Evolutionary conservation across 495 filamentous ascomycete genomes (phyloP).

Genomic region (Aspergillus avenaceus): DNA sequence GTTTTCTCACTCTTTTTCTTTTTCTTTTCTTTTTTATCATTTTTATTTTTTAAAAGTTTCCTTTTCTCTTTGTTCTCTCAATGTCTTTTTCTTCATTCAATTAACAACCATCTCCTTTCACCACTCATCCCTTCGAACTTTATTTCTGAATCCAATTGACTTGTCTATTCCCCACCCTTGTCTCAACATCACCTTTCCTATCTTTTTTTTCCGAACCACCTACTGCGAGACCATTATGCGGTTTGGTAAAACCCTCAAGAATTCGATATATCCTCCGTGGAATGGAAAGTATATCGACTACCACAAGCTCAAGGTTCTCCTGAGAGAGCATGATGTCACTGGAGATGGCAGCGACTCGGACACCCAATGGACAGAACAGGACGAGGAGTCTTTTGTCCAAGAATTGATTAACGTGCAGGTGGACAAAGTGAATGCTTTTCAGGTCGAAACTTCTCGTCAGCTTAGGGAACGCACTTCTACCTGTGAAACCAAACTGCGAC

Average conservation of each 20-base stretch:
- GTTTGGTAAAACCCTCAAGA: conserved; percentile 82
- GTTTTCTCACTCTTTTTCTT: not conserved
- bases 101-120: not conserved
- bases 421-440: conserved; percentile 92
- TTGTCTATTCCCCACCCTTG: not conserved
- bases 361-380: conserved; percentile 83
- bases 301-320: conserved; percentile 78
- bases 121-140: not conserved
- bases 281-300: conserved; percentile 93
- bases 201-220: not conserved
- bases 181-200: not conserved
- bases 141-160: not conserved
- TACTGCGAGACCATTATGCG: conserved; percentile 57
- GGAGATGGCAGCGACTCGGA: conserved; percentile 49
- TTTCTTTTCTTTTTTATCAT: conserved; percentile 3
- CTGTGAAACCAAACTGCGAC: conserved; percentile 50
- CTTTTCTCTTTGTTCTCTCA: not conserved
- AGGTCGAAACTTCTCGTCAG: conserved; percentile 66
- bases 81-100: not conserved
- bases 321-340: conserved; percentile 62
- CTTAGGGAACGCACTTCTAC: conserved; percentile 63
- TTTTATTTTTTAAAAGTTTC: not conserved
- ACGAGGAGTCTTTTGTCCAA: conserved; percentile 90
- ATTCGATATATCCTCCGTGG: conserved; percentile 84
- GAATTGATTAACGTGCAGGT: conserved; percentile 91